phyloP scores from a whole-genome alignment of 805 yeast genomes.

The Limtongozyma cylindracea region DNA sequence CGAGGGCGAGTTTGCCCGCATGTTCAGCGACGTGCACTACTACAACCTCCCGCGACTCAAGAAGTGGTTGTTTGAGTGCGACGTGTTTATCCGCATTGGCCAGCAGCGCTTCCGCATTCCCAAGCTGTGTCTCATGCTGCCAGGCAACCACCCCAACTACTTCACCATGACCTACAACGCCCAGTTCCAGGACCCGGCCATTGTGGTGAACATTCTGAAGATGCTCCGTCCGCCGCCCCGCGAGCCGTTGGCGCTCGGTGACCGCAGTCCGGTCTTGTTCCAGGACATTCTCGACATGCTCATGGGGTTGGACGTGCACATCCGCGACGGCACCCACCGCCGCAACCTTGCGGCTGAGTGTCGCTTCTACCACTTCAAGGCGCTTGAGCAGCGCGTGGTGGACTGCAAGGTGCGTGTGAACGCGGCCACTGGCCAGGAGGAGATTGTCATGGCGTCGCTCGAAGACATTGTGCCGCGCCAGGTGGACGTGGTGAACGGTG shows the following conservation, averaged over 20 bases:
- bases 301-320: constrained; percentile 22
- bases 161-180: constrained; percentile 38
- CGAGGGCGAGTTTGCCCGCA: constrained; percentile 33
- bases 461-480: constrained; percentile 18
- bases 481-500: too few species aligned
- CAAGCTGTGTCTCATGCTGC: constrained; percentile 19
- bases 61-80: constrained; percentile 20
- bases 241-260: constrained; percentile 23
- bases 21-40: constrained; percentile 49
- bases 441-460: constrained; percentile 22
- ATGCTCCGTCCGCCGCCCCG: constrained; percentile 62
- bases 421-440: constrained; percentile 23
- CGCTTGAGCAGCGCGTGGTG: constrained; percentile 47
- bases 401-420: constrained; percentile 22
- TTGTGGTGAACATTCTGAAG: constrained; percentile 11
- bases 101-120: constrained; percentile 32
- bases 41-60: constrained; percentile 37
- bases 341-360: constrained; percentile 39
- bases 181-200: constrained; percentile 18
- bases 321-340: constrained; percentile 29
- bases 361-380: constrained; percentile 49
- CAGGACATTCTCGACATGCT: constrained; percentile 25
- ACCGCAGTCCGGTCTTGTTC: constrained; percentile 28
- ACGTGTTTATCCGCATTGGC: constrained; percentile 32
- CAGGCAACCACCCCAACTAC: constrained; percentile 61